Conservation (phyloP, 306 rosid genomes). For the Acmispon strigosus region DNA sequence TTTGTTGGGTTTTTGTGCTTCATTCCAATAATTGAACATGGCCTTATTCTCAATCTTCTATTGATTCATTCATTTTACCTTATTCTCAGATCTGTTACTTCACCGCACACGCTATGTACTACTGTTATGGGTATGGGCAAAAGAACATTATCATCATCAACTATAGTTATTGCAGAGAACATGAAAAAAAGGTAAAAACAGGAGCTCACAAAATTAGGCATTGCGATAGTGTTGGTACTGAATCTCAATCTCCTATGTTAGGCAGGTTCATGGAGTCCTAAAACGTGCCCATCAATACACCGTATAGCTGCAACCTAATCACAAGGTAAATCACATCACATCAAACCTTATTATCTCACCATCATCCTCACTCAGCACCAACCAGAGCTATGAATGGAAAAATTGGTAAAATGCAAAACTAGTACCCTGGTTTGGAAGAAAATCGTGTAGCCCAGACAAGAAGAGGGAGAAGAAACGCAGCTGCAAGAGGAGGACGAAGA, state of each 20-base stretch:
- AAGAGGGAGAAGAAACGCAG: too few species aligned
- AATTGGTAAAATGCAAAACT: too few species aligned
- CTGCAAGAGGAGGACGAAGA: too few species aligned
- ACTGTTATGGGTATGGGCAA: slow-evolving; percentile 45
- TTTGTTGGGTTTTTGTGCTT: too few species aligned
- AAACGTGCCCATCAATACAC: slow-evolving; percentile 67
- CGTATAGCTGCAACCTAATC: slow-evolving; percentile 70
- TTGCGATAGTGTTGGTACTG: neutral
- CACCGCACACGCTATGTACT: slow-evolving; percentile 47
- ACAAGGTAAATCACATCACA: slow-evolving; percentile 19
- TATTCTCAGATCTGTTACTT: slow-evolving; percentile 50
- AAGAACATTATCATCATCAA: slow-evolving; percentile 50
- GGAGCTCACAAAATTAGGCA: neutral
- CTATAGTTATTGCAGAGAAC: slow-evolving; percentile 49
- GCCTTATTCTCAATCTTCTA: slow-evolving; percentile 6
- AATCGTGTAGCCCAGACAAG: too few species aligned
- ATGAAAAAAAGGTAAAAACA: neutral
- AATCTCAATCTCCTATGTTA: slow-evolving; percentile 26
- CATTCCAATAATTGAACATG: too few species aligned
- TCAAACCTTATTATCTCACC: neutral
- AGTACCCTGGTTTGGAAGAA: too few species aligned
- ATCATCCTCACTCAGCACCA: too few species aligned
- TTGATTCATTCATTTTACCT: neutral
- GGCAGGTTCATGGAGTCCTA: slow-evolving; percentile 73
- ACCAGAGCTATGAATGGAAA: too few species aligned